Evolutionary conservation across 306 rosid species (phyloP), one percentile per base, ranked within the genome.

Genomic region (Argentina anserina): DNA sequence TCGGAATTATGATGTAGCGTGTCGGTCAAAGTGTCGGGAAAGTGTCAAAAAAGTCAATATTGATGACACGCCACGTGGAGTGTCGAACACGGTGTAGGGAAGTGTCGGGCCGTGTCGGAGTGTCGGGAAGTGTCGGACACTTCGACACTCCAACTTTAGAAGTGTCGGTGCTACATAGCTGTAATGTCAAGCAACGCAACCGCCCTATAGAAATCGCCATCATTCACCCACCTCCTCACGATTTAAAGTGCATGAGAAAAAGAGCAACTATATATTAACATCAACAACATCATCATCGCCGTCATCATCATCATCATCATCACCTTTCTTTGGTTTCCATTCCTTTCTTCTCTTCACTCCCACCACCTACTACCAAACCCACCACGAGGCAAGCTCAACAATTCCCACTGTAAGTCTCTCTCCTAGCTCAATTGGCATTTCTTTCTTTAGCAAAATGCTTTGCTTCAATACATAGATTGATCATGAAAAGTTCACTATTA

Each of bases 141-240:
- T n/a, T n/a, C n/a, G n/a, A n/a, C n/a, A n/a, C n/a, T n/a, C n/a
- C n/a, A n/a, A n/a, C n/a, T n/a, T n/a, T n/a, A n/a, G n/a, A n/a
- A n/a, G n/a, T n/a, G n/a, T n/a, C n/a, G n/a, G n/a, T n/a, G n/a
- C n/a, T n/a, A n/a, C n/a, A n/a, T n/a, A 83, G 84, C 81, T 88
- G 88, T 80, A 78, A 78, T 81, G 86, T 80, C 87, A 86, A 83
- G 87, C 87, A 86, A 86, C 77, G 81, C 74, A 81, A 80, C 47
- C 55, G 39, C 26, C 5, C 15, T 58, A 18, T 39, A 40, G 72
- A 75, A 76, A 76, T 76, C 85, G 43, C 81, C 0, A 31, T 74
- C 81, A 77, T 82, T 78, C 82, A 80, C 88, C 85, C 79, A 81
- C 85, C 71, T 84, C 76, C 84, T 69, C 86, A 75, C 59, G 47